Base-by-base conservation (phyloP, 1,284 basidiomycete species). In the Puccinia horiana region DNA sequence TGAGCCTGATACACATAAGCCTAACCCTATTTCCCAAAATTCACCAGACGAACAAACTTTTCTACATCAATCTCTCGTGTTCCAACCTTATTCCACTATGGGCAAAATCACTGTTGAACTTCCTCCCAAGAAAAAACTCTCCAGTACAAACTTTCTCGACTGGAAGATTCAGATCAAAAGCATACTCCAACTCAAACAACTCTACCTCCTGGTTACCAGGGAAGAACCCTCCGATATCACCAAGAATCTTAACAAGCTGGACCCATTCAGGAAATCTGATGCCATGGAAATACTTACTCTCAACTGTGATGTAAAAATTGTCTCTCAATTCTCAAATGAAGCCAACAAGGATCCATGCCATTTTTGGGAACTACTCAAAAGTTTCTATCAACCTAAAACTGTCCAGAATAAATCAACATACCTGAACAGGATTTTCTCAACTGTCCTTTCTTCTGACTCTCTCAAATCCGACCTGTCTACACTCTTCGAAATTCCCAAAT, bases 401-500 rank as follows among this genome's bases (percentile, higher is more conserved):
- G 26, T 69, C 32, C 65, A 69, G 42, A 69, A 69, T 69, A 26
- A 69, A 26, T 14, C 18, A 35, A 69, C 35, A 9, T 69, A 69
- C 14, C 9, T 61, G 11, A 61, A 61, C 29, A 14, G 26, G 29
- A 61, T 61, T 9, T 61, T 61, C 26, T n/a, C n/a, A n/a, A n/a
- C n/a, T n/a, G n/a, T n/a, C n/a, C n/a, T n/a, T n/a, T n/a, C n/a
- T n/a, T n/a, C n/a, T 26, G 26, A 32, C 26, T 5, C 4, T 11
- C n/a, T 82, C 11, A 83, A 82, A 4, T 82, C 29, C 20, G 23
- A 42, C 29, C 29, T 69, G 6, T 9, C 29, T 14, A 32, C 29
- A 5, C 29, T 69, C 35, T 35, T 8, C 23, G 32, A 69, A 37
- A 32, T 35, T 35, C 65, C 18, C 5, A 26, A 11, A 69, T 29